Evolutionary conservation across 2,329 filamentous ascomycete genomes (phyloP), one percentile per base, ranked within the genome.

Genomic region (Penicillium sp.): DNA sequence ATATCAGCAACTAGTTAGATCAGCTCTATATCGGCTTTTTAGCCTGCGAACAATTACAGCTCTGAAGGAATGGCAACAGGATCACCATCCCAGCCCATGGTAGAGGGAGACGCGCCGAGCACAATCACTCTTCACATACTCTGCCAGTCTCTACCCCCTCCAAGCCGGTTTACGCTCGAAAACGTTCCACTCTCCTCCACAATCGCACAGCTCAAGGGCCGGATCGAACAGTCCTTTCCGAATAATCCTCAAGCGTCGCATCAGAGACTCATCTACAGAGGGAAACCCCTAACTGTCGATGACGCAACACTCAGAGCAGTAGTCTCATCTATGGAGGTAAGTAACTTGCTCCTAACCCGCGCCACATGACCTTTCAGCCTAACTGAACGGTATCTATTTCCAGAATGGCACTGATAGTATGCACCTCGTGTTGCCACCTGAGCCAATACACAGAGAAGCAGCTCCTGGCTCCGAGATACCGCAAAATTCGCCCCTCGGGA

Each of bases 201-300:
- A 2, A 64, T 84, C 42, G 71, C 65, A 19, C 69, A 75, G 43
- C 66, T 84, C n/a, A 79, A 78, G 55, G 60, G 69, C 38, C 72
- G 68, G 47, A 77, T 84, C 48, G 70, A 74, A 41, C 60, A 74
- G 51, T 64, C 69, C 9, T 63, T 81, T n/a, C 69, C 76, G 8
- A 68, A 68, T 28, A 68, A 69, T 48, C 74, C 76, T 29, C 45
- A 65, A 8, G 69, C 74, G 1, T 62, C 69, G 17, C 63, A 69
- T 38, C 80, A 83, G 66, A 72, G 79, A 38, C 62, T 84, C 51
- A 81, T 83, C 19, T 82, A 81, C 57, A 68, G 73, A 43, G 81
- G 81, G 19, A 71, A 75, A 49, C 72, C 76, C 26, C 69, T 83
- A 6, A 61, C 71, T 6, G 70, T 77, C 54, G 72, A 77, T 51